Evolutionary conservation across 2,329 filamentous ascomycete species (phyloP).

Genomic region (Diaporthe vexans): DNA sequence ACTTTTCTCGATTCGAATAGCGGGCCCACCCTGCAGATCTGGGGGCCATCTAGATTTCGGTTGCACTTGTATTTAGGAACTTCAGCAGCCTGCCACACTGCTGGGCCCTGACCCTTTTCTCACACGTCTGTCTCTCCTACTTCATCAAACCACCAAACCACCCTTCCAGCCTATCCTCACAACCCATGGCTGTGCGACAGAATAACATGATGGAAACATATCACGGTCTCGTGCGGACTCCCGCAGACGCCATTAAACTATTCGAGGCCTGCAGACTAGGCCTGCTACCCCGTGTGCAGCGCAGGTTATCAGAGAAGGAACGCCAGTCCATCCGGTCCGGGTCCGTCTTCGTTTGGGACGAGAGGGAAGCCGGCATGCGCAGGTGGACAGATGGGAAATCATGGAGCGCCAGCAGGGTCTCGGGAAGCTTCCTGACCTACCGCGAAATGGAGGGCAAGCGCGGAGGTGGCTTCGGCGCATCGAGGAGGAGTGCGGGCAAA

Average conservation of each 20-base stretch:
- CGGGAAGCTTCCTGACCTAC: constrained; percentile 97
- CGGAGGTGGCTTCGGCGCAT: constrained; percentile 79
- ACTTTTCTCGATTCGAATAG: constrained; percentile 40
- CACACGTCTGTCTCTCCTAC: constrained; percentile 23
- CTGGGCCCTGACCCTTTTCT: constrained; percentile 32
- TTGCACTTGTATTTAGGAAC: constrained; percentile 37
- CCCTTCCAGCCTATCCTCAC: constrained; percentile 7
- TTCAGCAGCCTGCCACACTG: constrained; percentile 33
- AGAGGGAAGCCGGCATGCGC: constrained; percentile 97
- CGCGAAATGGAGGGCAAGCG: constrained; percentile 99
- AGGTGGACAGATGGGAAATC: constrained; percentile 99
- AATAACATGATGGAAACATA: constrained; percentile 89
- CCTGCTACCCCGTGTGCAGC: constrained; percentile 89
- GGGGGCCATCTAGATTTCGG: constrained; percentile 41
- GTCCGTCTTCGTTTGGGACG: constrained; percentile 99
- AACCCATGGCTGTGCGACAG: constrained; percentile 40
- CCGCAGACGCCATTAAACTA: constrained; percentile 96
- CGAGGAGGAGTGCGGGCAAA: constrained; percentile 73
- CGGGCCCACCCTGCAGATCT: constrained; percentile 41
- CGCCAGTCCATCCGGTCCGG: constrained; percentile 95
- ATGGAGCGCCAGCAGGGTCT: constrained; percentile 97
- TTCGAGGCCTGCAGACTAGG: constrained; percentile 96
- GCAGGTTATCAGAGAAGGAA: constrained; percentile 95
- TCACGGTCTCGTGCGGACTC: constrained; percentile 93
- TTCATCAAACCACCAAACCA: constrained; percentile 26